phyloP scores from a whole-genome alignment of 2,329 filamentous ascomycete genomes.

The Fusarium humuli region DNA sequence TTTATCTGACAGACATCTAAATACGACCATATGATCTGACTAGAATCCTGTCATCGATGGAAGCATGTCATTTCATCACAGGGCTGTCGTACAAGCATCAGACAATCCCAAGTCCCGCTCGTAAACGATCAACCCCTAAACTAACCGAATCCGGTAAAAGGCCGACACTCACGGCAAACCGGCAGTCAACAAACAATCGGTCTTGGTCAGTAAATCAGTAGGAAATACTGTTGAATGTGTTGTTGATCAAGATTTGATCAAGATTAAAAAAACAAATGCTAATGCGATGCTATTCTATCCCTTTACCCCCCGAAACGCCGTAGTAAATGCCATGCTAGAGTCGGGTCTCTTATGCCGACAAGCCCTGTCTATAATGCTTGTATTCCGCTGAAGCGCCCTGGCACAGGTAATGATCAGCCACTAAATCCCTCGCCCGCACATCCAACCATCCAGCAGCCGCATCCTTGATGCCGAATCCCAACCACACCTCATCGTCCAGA shows the following conservation, averaged over 20 bases:
- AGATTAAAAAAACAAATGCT: not conserved
- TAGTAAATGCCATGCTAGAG: not conserved
- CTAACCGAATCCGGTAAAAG: not conserved
- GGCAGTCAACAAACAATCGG: not conserved
- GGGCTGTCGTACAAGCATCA: not conserved
- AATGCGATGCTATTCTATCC: not conserved
- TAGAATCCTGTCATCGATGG: not conserved
- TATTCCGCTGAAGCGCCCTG: slow-evolving; percentile 27
- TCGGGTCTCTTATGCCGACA: slow-evolving; percentile 11
- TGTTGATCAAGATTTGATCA: not conserved
- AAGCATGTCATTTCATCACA: not conserved
- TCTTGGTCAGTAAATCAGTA: no score
- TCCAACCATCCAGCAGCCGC: slow-evolving; percentile 40
- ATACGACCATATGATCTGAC: not conserved
- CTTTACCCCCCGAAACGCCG: slow-evolving; percentile 10
- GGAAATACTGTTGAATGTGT: not conserved
- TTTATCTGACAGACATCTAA: not conserved
- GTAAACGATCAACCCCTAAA: not conserved
- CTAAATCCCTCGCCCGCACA: slow-evolving; percentile 32
- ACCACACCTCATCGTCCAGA: slow-evolving; percentile 40
- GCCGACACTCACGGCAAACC: not conserved
- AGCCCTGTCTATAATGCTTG: slow-evolving; percentile 31
- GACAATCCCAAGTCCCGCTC: not conserved
- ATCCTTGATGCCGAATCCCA: slow-evolving; percentile 41
- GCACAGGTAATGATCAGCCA: slow-evolving; percentile 39